Conservation (phyloP, 164 flowering plant species). For the Chimonanthus praecox region DNA sequence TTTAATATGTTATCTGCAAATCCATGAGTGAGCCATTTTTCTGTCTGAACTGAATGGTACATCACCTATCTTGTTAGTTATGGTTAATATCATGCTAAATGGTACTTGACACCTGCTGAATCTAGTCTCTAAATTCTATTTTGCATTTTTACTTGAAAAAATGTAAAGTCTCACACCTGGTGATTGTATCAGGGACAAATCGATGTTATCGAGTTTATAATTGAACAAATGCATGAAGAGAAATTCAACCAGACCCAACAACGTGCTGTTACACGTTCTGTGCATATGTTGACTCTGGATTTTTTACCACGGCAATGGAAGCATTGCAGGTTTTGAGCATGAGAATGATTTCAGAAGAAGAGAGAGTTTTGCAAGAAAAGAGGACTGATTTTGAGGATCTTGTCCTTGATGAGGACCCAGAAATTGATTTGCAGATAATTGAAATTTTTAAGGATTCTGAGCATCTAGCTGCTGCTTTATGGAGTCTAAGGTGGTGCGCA, state of each 20-base stretch:
- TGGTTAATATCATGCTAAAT: too few species aligned
- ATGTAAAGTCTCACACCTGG: neutral
- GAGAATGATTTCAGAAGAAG: conserved; percentile 64
- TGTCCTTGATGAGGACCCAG: conserved; percentile 48
- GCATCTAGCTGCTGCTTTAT: conserved; percentile 45
- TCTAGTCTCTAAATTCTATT: neutral
- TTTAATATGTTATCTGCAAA: neutral
- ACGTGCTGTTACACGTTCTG: conserved; percentile 62
- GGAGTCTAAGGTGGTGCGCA: conserved; percentile 82
- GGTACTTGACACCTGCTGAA: neutral
- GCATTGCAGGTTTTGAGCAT: conserved; percentile 81
- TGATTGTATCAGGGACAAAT: conserved; percentile 53
- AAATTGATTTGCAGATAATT: conserved; percentile 44
- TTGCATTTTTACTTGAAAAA: neutral
- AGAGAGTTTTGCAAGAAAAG: conserved; percentile 27
- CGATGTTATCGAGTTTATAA: conserved; percentile 61
- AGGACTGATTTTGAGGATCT: conserved; percentile 31
- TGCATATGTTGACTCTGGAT: conserved; percentile 47
- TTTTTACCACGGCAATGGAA: conserved; percentile 59
- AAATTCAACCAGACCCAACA: conserved; percentile 67
- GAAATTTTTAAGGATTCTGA: conserved; percentile 35
- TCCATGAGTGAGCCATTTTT: neutral
- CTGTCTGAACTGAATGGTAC: neutral
- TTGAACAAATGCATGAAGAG: conserved; percentile 60
- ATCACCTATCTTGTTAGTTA: too few species aligned